Base-by-base conservation (phyloP, 768 basidiomycete genomes). In the Suillus paluster region DNA sequence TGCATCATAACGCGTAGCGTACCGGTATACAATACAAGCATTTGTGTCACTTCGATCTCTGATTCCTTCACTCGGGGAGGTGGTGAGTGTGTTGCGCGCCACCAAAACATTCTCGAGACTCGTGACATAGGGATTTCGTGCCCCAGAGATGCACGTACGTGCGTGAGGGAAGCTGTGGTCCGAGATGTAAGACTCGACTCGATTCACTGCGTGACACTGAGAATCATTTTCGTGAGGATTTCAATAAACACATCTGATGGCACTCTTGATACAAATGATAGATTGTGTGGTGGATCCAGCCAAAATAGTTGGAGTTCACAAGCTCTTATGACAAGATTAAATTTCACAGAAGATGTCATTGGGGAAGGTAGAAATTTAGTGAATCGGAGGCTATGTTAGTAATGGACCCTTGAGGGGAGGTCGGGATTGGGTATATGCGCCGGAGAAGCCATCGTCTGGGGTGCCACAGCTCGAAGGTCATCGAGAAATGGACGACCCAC, bases 61-160 rank as follows among this genome's bases (percentile, higher is more conserved):
- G 17, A 39, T 19, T 55, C 23, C 54, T 55, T 38, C 54, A 55
- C n/a, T 55, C 71, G 82, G 89, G 12, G 95, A 95, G 10, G 76
- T 96, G 23, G 79, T 88, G 66, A 93, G 82, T 66, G 83, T 94
- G 39, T 88, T 97, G 59, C 80, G 76, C 54, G 91, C 88, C 1
- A 91, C 62, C 92, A 91, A 70, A 74, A 75, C 19, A 68, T 83
- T 12, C 74, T 97, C 41, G 91, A 95, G 71, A 39, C 17, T 25
- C 10, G 38, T 6, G 1, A 38, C 23, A 25, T 25, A 19, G 89
- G 77, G 0, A 89, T 73, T 68, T 90, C 87, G 62, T 88, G 84
- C 27, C 76, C 64, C 2, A 89, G 85, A 67, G 83, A 90, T 21
- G 77, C 67, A 12, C 64, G 64, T 19, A 89, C 70, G 21, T 90